Conservation (phyloP, 371 early-diverging fungal genomes). For the Syncephalastrum racemosum region DNA sequence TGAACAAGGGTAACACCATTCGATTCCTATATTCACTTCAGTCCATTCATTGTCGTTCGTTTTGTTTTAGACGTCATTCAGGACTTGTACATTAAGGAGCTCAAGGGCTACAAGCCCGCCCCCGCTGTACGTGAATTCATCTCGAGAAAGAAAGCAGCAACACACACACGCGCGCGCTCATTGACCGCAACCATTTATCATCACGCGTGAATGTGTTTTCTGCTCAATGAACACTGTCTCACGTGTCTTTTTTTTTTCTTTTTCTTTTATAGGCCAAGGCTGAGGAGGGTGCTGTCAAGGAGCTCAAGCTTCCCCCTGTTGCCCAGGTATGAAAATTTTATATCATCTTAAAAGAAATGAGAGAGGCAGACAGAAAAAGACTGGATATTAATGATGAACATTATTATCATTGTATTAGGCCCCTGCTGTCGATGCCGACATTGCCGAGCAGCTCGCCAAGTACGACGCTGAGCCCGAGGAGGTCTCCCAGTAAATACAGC, state of each 20-base stretch:
- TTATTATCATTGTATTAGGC: constrained; percentile 21
- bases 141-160: no score
- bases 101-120: constrained; percentile 55
- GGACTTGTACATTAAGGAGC: constrained; percentile 52
- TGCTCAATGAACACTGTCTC: neutral
- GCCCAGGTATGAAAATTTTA: constrained; percentile 42
- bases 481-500: constrained; percentile 30
- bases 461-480: constrained; percentile 52
- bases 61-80: constrained; percentile 43
- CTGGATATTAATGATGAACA: neutral
- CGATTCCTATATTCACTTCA: neutral
- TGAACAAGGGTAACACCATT: constrained; percentile 46
- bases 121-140: constrained; percentile 34
- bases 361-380: neutral
- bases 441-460: constrained; percentile 46
- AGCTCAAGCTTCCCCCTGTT: constrained; percentile 51
- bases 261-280: constrained; percentile 30
- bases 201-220: no score
- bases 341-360: no score
- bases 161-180: no score
- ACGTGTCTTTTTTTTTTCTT: neutral
- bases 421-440: constrained; percentile 44
- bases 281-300: constrained; percentile 47
- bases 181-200: no score
- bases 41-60: neutral